Base-by-base conservation (phyloP, 129 eudicot genomes). In the Ambrosia artemisiifolia region DNA sequence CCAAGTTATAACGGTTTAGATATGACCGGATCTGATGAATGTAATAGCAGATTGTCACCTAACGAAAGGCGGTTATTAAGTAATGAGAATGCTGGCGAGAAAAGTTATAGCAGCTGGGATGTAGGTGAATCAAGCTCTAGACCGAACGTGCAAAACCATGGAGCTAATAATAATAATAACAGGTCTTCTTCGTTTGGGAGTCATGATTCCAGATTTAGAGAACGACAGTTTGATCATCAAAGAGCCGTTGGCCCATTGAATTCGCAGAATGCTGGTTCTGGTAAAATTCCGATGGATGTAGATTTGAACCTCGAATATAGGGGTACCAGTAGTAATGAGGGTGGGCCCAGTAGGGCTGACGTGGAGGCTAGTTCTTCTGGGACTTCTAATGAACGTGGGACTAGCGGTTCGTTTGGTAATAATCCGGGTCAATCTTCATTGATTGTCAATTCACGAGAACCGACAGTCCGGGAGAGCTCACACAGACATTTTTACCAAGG, bases 41-140 rank as follows among this genome's bases (percentile, higher is more conserved):
- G 81, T 83, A 78, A 79, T 73, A 81, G 62, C 82, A 64, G 78
- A 62, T 73, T 78, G 40, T 81, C 80, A 75, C 87, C 93, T 43
- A 85, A 80, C 9, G 96, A 90, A 80, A 79, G 75, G 61, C 84
- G 82, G 7, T 63, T 83, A 14, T 69, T 88, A 67, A 83, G 74
- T 80, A 80, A 77, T 49, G 82, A 76, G 67, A 78, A 56, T 67
- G 73, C 90, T 8, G 65, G 50, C 65, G 90, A 83, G 63, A 81
- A 49, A 71, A 78, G 80, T 77, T 80, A 61, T 51, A 80, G 88
- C 60, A 75, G 78, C 19, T 84, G 91, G 88, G 91, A 91, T 65
- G 76, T 51, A 2, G 97, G 97, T 18, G 95, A 90, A 77, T 90
- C 91, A 63, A 90, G 96, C 86, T 87, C 94, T 13, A 62, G 83